Percentiles rank a stretch among this genome's conserved stretches.
These are phyloP conservation scores for Rutidosis leptorrhynchoides DNA, from an alignment of 129 eudicot genomes.

Conservation along the genomic window DNA sequence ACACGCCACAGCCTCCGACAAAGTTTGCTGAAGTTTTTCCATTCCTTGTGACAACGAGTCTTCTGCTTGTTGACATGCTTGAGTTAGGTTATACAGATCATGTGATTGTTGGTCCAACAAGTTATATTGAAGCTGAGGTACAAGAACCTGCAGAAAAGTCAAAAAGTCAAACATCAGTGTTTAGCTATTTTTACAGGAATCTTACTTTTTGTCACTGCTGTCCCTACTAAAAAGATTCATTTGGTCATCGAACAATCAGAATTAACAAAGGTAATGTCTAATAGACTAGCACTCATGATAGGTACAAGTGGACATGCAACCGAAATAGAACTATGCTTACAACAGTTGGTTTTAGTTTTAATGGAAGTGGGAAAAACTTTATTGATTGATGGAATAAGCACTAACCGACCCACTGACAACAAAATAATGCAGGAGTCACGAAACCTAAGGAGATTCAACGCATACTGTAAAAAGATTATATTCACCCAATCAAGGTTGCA, in stretches of 20 bases:
- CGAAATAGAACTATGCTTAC: constrained; percentile 27
- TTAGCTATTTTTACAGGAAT: constrained; percentile 10
- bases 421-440: constrained; percentile 21
- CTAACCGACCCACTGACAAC: constrained; percentile 29
- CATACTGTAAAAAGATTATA: background rate
- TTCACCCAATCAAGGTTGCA: too few species aligned
- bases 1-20: constrained; percentile 55
- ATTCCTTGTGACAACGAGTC: constrained; percentile 94
- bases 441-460: background rate
- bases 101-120: constrained; percentile 56
- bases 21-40: constrained; percentile 66
- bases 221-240: constrained; percentile 2
- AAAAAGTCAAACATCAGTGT: constrained; percentile 17
- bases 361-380: constrained; percentile 37
- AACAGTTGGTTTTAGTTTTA: constrained; percentile 31
- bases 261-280: constrained; percentile 23
- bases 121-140: constrained; percentile 50
- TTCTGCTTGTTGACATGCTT: constrained; percentile 94
- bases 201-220: too few species aligned
- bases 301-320: constrained; percentile 26
- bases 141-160: constrained; percentile 48
- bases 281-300: constrained; percentile 34
- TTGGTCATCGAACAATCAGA: background rate
- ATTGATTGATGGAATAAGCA: constrained; percentile 36
- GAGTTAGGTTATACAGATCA: constrained; percentile 59